Percentiles rank a stretch among this genome's conserved stretches.
These are phyloP conservation scores for Ceratocystis lukuohia DNA, from an alignment of 2,329 filamentous ascomycete genomes.

Conservation along the genomic window DNA sequence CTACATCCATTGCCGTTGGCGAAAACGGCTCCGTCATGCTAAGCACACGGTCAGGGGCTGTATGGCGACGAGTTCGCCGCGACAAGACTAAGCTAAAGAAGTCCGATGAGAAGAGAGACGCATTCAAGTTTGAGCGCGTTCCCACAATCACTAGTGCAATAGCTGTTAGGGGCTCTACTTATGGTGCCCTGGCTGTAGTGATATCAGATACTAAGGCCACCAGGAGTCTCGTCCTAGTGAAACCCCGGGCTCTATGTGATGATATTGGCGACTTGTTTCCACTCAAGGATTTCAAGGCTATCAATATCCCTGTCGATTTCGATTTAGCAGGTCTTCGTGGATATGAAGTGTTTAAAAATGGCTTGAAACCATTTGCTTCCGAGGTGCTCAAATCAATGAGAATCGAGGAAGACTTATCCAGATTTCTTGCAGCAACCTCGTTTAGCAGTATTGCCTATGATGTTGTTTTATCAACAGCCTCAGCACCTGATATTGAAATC, in stretches of 20 bases:
- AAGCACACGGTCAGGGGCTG: slow-evolving; percentile 80
- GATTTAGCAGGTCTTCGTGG: slow-evolving; percentile 32
- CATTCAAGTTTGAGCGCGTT: slow-evolving; percentile 90
- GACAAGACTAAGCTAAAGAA: slow-evolving; percentile 56
- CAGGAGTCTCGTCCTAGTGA: slow-evolving; percentile 53
- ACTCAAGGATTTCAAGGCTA: slow-evolving; percentile 45
- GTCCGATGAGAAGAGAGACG: slow-evolving; percentile 54
- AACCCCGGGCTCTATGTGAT: slow-evolving; percentile 56
- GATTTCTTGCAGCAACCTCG: slow-evolving; percentile 33
- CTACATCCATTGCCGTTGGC: slow-evolving; percentile 72
- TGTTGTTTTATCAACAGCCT: slow-evolving; percentile 40
- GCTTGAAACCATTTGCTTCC: slow-evolving; percentile 37
- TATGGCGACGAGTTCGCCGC: slow-evolving; percentile 79
- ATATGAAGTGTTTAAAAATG: slow-evolving; percentile 29
- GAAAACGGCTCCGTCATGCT: slow-evolving; percentile 92
- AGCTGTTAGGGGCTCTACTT: slow-evolving; percentile 73
- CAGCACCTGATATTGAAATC: slow-evolving; percentile 53
- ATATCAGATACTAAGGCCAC: slow-evolving; percentile 75
- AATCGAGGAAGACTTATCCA: slow-evolving; percentile 48
- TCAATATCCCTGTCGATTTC: slow-evolving; percentile 29
- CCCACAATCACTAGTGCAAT: slow-evolving; percentile 76
- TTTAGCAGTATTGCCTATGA: slow-evolving; percentile 33
- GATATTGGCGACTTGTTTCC: slow-evolving; percentile 59
- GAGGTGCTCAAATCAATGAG: slow-evolving; percentile 49
- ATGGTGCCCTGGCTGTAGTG: slow-evolving; percentile 78